A percentile compares a stretch with the other conserved stretches of the same genome.
Evolutionary conservation across 192 early-diverging fungal species (phyloP).

Genomic region (Paraglomus brasilianum): DNA sequence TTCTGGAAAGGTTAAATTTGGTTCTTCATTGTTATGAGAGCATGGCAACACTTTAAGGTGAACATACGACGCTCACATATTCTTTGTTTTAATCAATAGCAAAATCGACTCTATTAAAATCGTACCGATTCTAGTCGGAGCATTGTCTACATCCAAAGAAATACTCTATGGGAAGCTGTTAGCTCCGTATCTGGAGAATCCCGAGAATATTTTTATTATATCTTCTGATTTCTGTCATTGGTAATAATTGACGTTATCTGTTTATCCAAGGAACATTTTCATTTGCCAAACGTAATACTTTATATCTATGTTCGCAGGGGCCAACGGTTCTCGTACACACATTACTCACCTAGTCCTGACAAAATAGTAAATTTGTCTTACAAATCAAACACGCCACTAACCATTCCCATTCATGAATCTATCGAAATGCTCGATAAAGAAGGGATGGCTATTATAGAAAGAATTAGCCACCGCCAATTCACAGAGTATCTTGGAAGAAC

Average conservation of each 20-base stretch:
- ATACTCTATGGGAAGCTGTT: conserved; percentile 68
- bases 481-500: conserved; percentile 70
- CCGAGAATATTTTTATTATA: conserved; percentile 83
- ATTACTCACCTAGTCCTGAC: conserved; percentile 45
- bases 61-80: neutral
- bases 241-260: conserved; percentile 33
- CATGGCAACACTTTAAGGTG: too few species aligned
- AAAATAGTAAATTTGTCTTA: conserved; percentile 21
- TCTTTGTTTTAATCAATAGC: conserved; percentile 28
- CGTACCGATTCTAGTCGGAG: conserved; percentile 89
- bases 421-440: conserved; percentile 78
- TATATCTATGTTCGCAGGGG: conserved; percentile 52
- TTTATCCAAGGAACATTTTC: neutral
- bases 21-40: too few species aligned
- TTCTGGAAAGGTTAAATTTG: conserved; percentile 62
- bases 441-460: conserved; percentile 80
- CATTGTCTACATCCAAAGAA: conserved; percentile 60
- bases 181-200: conserved; percentile 67
- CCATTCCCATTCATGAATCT: conserved; percentile 68
- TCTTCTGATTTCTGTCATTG: conserved; percentile 99
- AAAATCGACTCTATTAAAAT: conserved; percentile 61
- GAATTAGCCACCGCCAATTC: conserved; percentile 59
- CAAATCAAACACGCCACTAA: conserved; percentile 17
- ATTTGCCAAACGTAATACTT: neutral
- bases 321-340: conserved; percentile 79